These are phyloP conservation scores for Pythium inflatum DNA, from an alignment of 352 stramenopile species.

Conservation along the genomic window DNA sequence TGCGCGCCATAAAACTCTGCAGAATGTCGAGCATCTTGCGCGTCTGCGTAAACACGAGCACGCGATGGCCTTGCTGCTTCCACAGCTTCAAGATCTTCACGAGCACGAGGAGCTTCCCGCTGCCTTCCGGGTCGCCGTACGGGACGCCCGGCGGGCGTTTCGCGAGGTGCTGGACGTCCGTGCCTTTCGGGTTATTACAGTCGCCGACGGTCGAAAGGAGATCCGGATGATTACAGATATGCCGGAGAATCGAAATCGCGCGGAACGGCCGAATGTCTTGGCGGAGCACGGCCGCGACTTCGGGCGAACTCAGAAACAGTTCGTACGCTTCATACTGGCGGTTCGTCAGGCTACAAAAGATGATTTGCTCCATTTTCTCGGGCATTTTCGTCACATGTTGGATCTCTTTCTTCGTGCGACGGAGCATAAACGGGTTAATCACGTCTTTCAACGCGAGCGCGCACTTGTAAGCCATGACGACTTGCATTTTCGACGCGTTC, in stretches of 20 bases:
- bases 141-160: conserved; percentile 3
- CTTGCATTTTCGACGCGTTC: conserved; percentile 94
- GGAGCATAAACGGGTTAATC: conserved; percentile 97
- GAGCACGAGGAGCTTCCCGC: conserved; percentile 96
- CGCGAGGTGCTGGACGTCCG: conserved; percentile 22
- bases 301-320: conserved; percentile 90
- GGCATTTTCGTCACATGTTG: conserved; percentile 92
- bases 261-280: conserved; percentile 86
- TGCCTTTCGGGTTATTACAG: conserved; percentile 35
- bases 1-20: conserved; percentile 86
- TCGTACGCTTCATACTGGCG: conserved; percentile 92
- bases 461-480: conserved; percentile 97
- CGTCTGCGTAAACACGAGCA: conserved; percentile 98
- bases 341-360: conserved; percentile 95
- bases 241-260: conserved; percentile 95
- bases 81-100: conserved; percentile 45
- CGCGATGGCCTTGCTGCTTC: conserved; percentile 95
- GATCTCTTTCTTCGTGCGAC: conserved; percentile 95
- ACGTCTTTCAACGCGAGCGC: conserved; percentile 96
- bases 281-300: conserved; percentile 90
- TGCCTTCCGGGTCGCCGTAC: conserved; percentile 69
- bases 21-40: conserved; percentile 98
- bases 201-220: conserved; percentile 82
- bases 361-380: conserved; percentile 97
- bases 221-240: conserved; percentile 99